Evolutionary conservation across 768 basidiomycete genomes (phyloP).

Genomic region (Rickenella mellea): DNA sequence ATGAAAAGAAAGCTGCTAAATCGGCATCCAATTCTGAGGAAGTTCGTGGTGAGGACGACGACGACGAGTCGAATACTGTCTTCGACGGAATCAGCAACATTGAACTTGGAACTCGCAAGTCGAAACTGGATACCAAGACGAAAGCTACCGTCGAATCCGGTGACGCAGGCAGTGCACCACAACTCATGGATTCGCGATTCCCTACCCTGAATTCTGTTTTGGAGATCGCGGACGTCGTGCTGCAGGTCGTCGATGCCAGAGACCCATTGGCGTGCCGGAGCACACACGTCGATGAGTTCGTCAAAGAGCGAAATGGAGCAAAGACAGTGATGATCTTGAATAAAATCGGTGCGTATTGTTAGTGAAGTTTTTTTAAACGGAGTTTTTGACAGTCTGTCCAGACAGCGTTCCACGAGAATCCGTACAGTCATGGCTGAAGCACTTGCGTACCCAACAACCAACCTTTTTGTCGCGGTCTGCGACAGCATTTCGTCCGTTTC

Average conservation of each 20-base stretch:
- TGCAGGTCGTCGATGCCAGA: slow-evolving; percentile 77
- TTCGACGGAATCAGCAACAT: slow-evolving; percentile 39
- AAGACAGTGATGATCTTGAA: slow-evolving; percentile 64
- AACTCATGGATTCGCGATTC: slow-evolving; percentile 53
- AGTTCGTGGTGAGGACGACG: slow-evolving; percentile 19
- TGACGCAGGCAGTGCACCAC: slow-evolving; percentile 48
- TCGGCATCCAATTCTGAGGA: slow-evolving; percentile 21
- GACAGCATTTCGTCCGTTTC: slow-evolving; percentile 48
- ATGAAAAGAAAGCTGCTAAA: slow-evolving; percentile 47
- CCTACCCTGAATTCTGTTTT: slow-evolving; percentile 58
- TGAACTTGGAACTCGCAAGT: slow-evolving; percentile 1
- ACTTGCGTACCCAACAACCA: slow-evolving; percentile 50
- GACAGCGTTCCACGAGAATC: slow-evolving; percentile 77
- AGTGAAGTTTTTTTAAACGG: not conserved
- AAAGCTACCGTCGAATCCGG: slow-evolving; percentile 21
- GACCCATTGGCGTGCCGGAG: slow-evolving; percentile 73
- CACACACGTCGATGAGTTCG: slow-evolving; percentile 47
- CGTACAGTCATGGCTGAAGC: slow-evolving; percentile 54
- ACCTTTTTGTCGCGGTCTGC: slow-evolving; percentile 70
- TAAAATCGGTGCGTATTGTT: slow-evolving; percentile 66
- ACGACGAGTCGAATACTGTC: slow-evolving; percentile 18
- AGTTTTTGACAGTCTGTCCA: slow-evolving; percentile 19
- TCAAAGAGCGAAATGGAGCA: slow-evolving; percentile 30
- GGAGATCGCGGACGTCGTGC: slow-evolving; percentile 66
- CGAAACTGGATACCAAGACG: slow-evolving; percentile 12